Percentiles rank a stretch among this genome's conserved stretches.
Conservation (phyloP, 129 eudicot species). For the Silybum marianum region DNA sequence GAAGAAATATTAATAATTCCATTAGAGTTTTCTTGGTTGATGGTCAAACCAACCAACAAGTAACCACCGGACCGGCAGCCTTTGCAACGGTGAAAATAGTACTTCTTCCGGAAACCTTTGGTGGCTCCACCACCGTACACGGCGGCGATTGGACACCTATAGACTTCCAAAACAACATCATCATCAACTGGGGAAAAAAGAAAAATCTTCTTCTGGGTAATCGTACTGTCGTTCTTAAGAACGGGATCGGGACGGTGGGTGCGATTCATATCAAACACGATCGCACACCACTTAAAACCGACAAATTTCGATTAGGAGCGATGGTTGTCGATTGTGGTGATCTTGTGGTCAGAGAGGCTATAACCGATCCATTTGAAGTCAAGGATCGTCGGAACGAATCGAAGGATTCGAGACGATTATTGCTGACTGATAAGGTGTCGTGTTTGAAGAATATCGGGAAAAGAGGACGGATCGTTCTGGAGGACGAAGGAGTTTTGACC, state of each 20-base stretch:
- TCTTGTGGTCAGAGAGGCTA: conserved; percentile 7
- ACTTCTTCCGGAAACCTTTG: conserved; percentile 19
- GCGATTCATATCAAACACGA: conserved; percentile 24
- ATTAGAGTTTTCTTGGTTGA: conserved; percentile 19
- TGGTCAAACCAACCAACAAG: neutral
- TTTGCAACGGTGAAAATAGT: conserved; percentile 24
- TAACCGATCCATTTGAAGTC: conserved; percentile 12
- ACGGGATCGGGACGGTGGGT: conserved; percentile 27
- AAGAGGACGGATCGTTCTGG: conserved; percentile 19
- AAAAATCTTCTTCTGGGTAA: conserved; percentile 31
- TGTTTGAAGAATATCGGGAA: conserved; percentile 19
- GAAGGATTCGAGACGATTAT: conserved; percentile 5
- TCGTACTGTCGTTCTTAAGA: conserved; percentile 6
- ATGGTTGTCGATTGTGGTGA: neutral
- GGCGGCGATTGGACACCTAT: neutral
- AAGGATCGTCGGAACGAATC: conserved; percentile 24
- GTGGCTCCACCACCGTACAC: neutral
- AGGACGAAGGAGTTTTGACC: neutral
- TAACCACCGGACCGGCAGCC: conserved; percentile 14
- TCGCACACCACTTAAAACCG: neutral
- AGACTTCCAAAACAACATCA: conserved; percentile 22
- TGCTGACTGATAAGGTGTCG: conserved; percentile 28
- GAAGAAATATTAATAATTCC: neutral
- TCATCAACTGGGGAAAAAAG: conserved; percentile 10
- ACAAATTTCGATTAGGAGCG: conserved; percentile 31